These are phyloP conservation scores for Picea sitchensis DNA, from an alignment of 75 land plant genomes.

Conservation along the genomic window DNA sequence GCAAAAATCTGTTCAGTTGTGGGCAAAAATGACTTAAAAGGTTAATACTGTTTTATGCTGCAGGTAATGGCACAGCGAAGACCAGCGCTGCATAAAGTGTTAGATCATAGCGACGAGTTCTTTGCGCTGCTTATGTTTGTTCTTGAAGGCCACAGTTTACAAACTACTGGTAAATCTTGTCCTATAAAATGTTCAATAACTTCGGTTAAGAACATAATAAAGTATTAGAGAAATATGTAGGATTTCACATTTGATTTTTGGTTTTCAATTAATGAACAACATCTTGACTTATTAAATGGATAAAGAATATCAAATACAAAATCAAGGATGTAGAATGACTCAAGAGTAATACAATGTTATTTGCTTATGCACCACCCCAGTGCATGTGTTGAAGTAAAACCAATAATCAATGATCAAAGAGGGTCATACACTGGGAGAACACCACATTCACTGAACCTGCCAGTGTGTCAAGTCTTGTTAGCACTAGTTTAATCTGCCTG, in stretches of 20 bases:
- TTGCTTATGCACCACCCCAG: neutral
- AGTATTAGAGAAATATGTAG: neutral
- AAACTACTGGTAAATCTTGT: constrained; percentile 61
- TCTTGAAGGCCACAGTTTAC: constrained; percentile 85
- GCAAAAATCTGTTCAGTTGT: neutral
- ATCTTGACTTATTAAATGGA: neutral
- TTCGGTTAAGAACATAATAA: neutral
- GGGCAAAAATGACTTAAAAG: neutral
- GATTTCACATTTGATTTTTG: neutral
- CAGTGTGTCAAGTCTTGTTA: neutral
- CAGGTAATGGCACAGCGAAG: constrained; percentile 95
- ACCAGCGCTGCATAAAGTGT: constrained; percentile 79
- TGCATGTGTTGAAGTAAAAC: neutral
- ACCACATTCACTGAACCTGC: neutral
- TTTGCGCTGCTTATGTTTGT: constrained; percentile 92
- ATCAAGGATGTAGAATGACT: constrained; percentile 1
- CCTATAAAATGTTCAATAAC: neutral
- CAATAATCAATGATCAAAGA: neutral
- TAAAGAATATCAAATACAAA: neutral
- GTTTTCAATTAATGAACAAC: neutral
- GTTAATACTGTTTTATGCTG: neutral
- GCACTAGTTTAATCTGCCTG: neutral
- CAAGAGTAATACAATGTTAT: neutral
- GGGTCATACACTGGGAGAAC: neutral
- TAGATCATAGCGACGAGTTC: constrained; percentile 95